Conservation (phyloP, 768 basidiomycete genomes). For the Cystofilobasidium ferigula region DNA sequence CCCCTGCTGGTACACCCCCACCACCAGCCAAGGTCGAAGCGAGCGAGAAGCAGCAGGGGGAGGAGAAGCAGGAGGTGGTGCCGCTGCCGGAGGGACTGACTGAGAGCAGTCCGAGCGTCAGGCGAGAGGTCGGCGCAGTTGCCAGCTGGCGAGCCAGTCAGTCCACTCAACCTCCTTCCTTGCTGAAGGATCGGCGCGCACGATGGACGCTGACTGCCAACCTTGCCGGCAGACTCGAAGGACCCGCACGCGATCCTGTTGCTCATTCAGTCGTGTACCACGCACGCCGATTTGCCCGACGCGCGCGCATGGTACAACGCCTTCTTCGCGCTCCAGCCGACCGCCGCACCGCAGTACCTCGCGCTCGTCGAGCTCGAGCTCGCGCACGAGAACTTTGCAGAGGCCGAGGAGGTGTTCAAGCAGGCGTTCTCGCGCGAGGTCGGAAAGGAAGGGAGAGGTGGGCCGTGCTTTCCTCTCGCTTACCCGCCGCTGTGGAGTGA, state of each 20-base stretch:
- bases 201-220: no score
- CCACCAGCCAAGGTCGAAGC: neutral
- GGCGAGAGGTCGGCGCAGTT: constrained; percentile 31
- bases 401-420: constrained; percentile 80
- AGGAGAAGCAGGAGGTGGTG: neutral
- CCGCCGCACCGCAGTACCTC: constrained; percentile 77
- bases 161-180: constrained; percentile 4
- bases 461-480: constrained; percentile 21
- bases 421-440: constrained; percentile 50
- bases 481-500: constrained; percentile 25
- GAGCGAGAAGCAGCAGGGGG: neutral
- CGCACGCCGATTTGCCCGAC: constrained; percentile 62
- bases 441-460: constrained; percentile 31
- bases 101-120: constrained; percentile 31
- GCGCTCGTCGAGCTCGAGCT: constrained; percentile 49
- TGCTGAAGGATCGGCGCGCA: neutral
- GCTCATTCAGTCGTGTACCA: constrained; percentile 65
- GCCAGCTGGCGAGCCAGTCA: constrained; percentile 32
- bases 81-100: constrained; percentile 32
- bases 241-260: constrained; percentile 53
- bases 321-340: constrained; percentile 74
- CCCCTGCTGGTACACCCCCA: no score
- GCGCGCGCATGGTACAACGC: constrained; percentile 72
- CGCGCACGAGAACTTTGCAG: constrained; percentile 49
- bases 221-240: constrained; percentile 27